These are phyloP conservation scores for Backusella psychrophila DNA, from an alignment of 192 early-diverging fungal genomes.

Conservation along the genomic window DNA sequence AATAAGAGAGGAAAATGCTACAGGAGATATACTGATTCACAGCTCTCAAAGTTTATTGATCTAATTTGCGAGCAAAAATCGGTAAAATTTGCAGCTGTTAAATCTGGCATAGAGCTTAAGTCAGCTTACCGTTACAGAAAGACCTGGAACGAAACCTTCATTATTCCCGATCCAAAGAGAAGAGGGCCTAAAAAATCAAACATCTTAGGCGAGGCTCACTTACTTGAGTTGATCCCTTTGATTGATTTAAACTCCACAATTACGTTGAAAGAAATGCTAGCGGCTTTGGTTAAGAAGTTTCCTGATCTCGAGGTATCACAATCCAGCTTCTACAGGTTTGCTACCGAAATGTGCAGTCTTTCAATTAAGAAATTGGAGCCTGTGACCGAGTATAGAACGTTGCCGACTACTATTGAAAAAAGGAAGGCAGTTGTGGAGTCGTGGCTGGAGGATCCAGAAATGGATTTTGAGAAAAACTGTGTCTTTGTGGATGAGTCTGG, in stretches of 20 bases:
- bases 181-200: background rate
- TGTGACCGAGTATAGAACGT: background rate
- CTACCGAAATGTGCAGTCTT: background rate
- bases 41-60: too few species aligned
- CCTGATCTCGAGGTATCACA: background rate
- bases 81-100: too few species aligned
- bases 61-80: too few species aligned
- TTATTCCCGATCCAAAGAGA: background rate
- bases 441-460: background rate
- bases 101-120: too few species aligned
- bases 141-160: too few species aligned
- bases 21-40: too few species aligned
- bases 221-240: background rate
- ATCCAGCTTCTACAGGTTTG: background rate
- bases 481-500: conserved; percentile 32
- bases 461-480: conserved; percentile 23
- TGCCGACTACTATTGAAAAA: background rate
- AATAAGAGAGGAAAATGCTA: too few species aligned
- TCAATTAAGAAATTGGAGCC: conserved; percentile 5
- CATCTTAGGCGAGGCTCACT: background rate
- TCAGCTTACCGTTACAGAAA: too few species aligned
- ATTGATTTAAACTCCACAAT: background rate
- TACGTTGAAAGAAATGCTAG: background rate
- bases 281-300: background rate
- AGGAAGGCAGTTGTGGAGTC: background rate